These are phyloP conservation scores for Elongisporangium prolatum DNA, from an alignment of 352 stramenopile genomes.

Conservation along the genomic window DNA sequence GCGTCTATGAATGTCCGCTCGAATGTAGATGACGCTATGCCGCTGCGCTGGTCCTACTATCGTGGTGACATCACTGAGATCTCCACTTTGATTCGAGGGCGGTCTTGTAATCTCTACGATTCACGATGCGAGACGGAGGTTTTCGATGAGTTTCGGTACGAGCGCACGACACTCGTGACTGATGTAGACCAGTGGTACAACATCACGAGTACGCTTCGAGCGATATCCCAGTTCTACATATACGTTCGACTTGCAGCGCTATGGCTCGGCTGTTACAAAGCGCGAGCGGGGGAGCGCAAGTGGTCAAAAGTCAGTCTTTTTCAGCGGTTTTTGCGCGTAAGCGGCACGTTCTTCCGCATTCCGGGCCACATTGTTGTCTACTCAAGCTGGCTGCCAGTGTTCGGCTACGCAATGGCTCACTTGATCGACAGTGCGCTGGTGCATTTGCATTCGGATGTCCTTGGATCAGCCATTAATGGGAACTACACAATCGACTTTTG, in stretches of 20 bases:
- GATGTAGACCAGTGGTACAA: constrained; percentile 28
- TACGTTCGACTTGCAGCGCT: constrained; percentile 34
- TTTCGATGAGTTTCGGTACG: constrained; percentile 50
- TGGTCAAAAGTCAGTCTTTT: neutral
- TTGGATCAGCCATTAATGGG: neutral
- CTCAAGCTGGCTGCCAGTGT: neutral
- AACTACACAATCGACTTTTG: neutral
- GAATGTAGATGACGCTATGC: neutral
- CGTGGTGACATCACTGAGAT: constrained; percentile 17
- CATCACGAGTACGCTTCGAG: constrained; percentile 24
- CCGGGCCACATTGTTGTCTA: neutral
- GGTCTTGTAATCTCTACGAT: neutral
- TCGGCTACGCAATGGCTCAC: neutral
- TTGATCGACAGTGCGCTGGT: neutral
- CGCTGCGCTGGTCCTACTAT: constrained; percentile 5
- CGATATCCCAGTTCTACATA: constrained; percentile 28
- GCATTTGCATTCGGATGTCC: neutral
- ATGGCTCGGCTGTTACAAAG: neutral
- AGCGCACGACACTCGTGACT: constrained; percentile 28
- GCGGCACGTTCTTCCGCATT: neutral
- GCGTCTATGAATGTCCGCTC: constrained; percentile 2
- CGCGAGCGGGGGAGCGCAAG: neutral
- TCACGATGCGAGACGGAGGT: constrained; percentile 24
- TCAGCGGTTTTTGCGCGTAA: neutral
- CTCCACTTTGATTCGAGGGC: constrained; percentile 20